Evolutionary conservation across 1,139 yeast genomes (phyloP), one percentile per base, ranked within the genome.

Genomic region (Taphrina communis): DNA sequence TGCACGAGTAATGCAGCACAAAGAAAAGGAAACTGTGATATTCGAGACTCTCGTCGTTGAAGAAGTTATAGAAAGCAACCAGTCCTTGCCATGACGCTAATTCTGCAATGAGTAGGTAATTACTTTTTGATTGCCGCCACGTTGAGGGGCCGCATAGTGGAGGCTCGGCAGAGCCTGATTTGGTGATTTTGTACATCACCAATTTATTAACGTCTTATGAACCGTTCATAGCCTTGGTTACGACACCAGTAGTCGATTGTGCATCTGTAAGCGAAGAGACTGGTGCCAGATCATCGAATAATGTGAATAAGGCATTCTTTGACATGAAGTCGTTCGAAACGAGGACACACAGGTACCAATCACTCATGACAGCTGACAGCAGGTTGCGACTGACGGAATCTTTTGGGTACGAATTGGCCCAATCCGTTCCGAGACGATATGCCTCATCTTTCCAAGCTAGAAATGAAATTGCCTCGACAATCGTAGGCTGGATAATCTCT

Each of bases 391-490:
- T 63, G 36, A 74, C 69, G 17, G 79, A 72, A 48, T 77, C 80
- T 58, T 78, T 77, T n/a, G 79, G 79, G 59, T 78, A 81, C 70
- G 82, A 79, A 44, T 81, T 80, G 52, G 83, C 79, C 99, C 99
- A 94, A 77, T 91, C 97, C 60, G 84, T 81, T 70, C 93, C 84
- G 71, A 94, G 86, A 73, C 91, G 83, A 82, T 85, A 94, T 48
- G 94, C 95, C 79, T 94, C 99, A 77, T 93, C 97, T 78, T 91
- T 93, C 99, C 99, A 94, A 9, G 98, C 97, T 74, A 90, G 81
- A 79, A 91, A 91, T 2, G 96, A 89, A 39, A 88, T 86, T 76
- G 87, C 88, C 77, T 91, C 97, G n/a, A 91, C 97, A 76, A 91
- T 90, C 0, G 97, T 91, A 68, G 97, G 96, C 78, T 91, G 97